A percentile compares a stretch with the other conserved stretches of the same genome.
Conservation (phyloP, 78 protist species). For the Trichosphaerium sp. region DNA sequence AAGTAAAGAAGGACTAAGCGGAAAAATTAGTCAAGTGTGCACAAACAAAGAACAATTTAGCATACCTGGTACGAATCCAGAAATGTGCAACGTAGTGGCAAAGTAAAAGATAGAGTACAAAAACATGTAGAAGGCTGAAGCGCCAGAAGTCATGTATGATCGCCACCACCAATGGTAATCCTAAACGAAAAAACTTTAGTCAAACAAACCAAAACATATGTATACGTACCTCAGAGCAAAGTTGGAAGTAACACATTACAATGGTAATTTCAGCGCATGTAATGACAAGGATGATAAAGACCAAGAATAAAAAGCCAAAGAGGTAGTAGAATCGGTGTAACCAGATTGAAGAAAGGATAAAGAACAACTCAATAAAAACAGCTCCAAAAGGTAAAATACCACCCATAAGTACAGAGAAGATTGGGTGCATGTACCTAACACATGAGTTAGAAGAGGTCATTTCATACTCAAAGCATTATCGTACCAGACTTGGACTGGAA, state of each 20-base stretch:
- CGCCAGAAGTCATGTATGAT: conserved; percentile 76
- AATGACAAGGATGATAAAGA: conserved; percentile 73
- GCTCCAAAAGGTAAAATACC: conserved; percentile 93
- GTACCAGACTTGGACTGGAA: conserved; percentile 60
- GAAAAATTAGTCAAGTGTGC: too few relatives aligned
- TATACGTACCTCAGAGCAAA: conserved; percentile 58
- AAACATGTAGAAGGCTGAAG: conserved; percentile 79
- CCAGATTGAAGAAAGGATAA: conserved; percentile 82
- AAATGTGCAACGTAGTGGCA: conserved; percentile 48
- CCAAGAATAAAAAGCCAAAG: conserved; percentile 87
- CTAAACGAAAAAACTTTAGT: neutral
- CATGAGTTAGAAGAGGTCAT: neutral
- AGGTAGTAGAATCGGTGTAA: conserved; percentile 82
- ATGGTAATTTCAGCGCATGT: conserved; percentile 84
- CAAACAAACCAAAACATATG: neutral
- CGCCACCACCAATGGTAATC: conserved; percentile 98
- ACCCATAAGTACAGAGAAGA: conserved; percentile 71
- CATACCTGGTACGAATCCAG: too few relatives aligned
- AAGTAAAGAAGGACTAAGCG: conserved; percentile 66
- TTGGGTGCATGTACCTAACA: conserved; percentile 77
- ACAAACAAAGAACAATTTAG: neutral
- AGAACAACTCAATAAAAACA: conserved; percentile 86
- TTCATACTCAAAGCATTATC: neutral
- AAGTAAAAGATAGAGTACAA: conserved; percentile 80
- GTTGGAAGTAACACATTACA: conserved; percentile 90